phyloP scores from a whole-genome alignment of 106 monocot genomes.

The Dactylorhiza incarnata region DNA sequence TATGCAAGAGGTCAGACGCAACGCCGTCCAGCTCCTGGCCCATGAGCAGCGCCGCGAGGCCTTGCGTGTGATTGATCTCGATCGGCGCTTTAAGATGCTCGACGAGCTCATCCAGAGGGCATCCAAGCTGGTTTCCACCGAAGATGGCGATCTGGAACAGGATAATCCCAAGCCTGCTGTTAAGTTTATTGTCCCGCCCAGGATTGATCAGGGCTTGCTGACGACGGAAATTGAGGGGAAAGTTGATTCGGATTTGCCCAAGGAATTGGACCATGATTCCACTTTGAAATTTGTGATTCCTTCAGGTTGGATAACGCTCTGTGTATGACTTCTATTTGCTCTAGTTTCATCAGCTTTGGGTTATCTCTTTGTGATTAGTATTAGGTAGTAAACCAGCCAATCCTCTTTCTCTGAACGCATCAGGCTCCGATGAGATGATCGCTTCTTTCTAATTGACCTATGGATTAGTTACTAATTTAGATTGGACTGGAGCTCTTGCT shows the following conservation, averaged over 20 bases:
- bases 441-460: neutral
- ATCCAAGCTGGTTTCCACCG: conserved; percentile 34
- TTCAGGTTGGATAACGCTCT: conserved; percentile 21
- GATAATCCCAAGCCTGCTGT: neutral
- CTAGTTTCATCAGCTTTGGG: neutral
- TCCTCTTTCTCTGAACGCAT: neutral
- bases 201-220: neutral
- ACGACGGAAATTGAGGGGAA: neutral
- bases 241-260: conserved; percentile 11
- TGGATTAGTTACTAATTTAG: neutral
- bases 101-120: conserved; percentile 73
- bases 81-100: conserved; percentile 37
- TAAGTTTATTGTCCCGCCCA: neutral
- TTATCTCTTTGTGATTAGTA: neutral
- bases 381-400: neutral
- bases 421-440: neutral
- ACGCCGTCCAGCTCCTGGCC: conserved; percentile 33
- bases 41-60: conserved; percentile 70
- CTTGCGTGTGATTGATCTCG: conserved; percentile 41
- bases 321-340: neutral
- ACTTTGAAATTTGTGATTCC: conserved; percentile 18
- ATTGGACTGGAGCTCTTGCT: too few species aligned
- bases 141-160: neutral
- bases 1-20: conserved; percentile 57
- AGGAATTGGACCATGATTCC: neutral